Percentiles rank a stretch among this genome's conserved stretches.
These are phyloP conservation scores for Botrytis sinoallii DNA, from an alignment of 2,329 filamentous ascomycete species.

Conservation along the genomic window DNA sequence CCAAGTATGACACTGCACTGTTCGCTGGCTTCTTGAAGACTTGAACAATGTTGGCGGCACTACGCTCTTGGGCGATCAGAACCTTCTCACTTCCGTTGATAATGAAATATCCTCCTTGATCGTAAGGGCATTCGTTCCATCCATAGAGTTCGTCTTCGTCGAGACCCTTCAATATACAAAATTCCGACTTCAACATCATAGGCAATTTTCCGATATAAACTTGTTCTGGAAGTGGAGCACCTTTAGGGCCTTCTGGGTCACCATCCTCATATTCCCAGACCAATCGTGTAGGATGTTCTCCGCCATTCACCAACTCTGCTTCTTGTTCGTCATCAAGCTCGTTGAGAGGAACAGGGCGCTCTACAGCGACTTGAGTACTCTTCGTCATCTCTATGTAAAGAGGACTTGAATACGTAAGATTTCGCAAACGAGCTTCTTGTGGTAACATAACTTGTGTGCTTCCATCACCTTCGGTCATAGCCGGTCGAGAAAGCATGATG, in stretches of 20 bases:
- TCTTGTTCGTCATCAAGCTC: conserved; percentile 67
- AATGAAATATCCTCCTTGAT: conserved; percentile 97
- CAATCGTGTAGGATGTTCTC: conserved; percentile 56
- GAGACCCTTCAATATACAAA: conserved; percentile 83
- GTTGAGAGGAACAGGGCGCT: conserved; percentile 63
- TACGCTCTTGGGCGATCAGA: conserved; percentile 94
- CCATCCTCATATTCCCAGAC: conserved; percentile 56
- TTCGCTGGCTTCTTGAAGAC: conserved; percentile 96
- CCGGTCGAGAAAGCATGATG: conserved; percentile 83
- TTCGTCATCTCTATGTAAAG: conserved; percentile 87
- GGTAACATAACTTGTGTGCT: conserved; percentile 81
- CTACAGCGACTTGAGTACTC: conserved; percentile 77
- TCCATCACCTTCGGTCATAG: conserved; percentile 90
- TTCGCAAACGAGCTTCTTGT: conserved; percentile 92
- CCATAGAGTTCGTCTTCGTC: conserved; percentile 83
- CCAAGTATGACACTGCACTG: conserved; percentile 88
- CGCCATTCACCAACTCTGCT: conserved; percentile 52
- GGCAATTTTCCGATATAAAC: conserved; percentile 95
- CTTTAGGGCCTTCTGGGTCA: conserved; percentile 45
- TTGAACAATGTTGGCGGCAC: conserved; percentile 97
- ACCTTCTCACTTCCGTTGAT: conserved; percentile 99
- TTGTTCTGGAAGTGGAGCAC: conserved; percentile 46
- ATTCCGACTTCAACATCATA: conserved; percentile 97
- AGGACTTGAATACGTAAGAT: conserved; percentile 90
- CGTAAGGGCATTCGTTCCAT: conserved; percentile 95